A percentile compares a stretch with the other conserved stretches of the same genome.
phyloP scores from a whole-genome alignment of 257 asterid species.

The Paraleonurus japonicus region DNA sequence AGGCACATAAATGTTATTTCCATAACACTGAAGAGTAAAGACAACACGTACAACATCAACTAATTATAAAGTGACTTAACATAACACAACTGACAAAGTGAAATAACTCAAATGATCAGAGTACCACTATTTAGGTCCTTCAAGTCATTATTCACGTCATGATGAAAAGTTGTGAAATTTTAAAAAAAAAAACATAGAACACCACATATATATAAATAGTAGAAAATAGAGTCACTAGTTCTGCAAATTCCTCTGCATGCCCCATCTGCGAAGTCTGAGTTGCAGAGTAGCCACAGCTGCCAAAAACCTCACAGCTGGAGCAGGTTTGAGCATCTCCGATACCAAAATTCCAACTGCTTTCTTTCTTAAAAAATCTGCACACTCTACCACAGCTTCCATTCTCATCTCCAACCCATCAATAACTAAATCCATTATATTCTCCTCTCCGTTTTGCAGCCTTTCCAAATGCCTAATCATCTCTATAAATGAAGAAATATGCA shows the following conservation, averaged over 20 bases:
- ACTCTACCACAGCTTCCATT: slow-evolving; percentile 33
- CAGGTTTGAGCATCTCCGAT: slow-evolving; percentile 32
- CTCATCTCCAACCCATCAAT: slow-evolving; percentile 21
- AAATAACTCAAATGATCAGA: too few species aligned
- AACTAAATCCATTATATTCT: slow-evolving; percentile 1
- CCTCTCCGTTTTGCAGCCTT: slow-evolving; percentile 19
- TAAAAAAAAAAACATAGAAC: too few species aligned
- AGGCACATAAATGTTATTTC: too few species aligned
- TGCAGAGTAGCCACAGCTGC: slow-evolving; percentile 33
- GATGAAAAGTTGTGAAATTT: too few species aligned
- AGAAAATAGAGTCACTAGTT: too few species aligned
- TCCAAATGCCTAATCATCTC: slow-evolving; percentile 18
- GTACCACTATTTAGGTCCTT: too few species aligned
- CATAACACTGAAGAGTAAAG: too few species aligned
- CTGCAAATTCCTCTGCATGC: slow-evolving; percentile 21
- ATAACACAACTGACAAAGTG: too few species aligned
- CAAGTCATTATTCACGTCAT: too few species aligned
- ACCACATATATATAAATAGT: too few species aligned
- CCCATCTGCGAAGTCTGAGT: slow-evolving; percentile 28
- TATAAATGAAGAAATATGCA: slow-evolving; percentile 25
- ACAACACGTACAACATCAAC: too few species aligned
- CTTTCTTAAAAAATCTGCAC: slow-evolving; percentile 39
- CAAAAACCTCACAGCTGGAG: slow-evolving; percentile 32
- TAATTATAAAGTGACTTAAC: too few species aligned
- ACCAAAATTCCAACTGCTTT: slow-evolving; percentile 19